phyloP scores from a whole-genome alignment of 768 basidiomycete species.

The Mycena olivaceomarginata region DNA sequence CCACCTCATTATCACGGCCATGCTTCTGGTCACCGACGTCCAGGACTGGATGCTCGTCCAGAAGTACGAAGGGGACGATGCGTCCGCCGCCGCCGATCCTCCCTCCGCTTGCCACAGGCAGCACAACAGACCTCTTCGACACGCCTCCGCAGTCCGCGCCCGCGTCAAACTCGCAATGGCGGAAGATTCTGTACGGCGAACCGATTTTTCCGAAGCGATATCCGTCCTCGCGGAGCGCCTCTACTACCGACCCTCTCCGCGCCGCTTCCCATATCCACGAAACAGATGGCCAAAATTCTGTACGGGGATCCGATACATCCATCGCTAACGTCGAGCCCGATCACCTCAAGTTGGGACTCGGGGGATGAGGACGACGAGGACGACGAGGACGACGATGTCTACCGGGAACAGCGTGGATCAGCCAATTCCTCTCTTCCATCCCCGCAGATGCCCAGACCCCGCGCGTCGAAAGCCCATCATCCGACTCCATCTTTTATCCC shows the following conservation, averaged over 20 bases:
- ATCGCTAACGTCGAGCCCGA: conserved; percentile 54
- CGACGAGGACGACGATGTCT: conserved; percentile 49
- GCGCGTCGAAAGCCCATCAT: conserved; percentile 65
- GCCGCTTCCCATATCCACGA: conserved; percentile 56
- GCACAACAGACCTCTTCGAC: conserved; percentile 33
- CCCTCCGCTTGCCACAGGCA: conserved; percentile 34
- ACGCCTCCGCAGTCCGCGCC: conserved; percentile 51
- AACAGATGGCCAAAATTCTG: conserved; percentile 64
- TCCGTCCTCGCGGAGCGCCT: conserved; percentile 36
- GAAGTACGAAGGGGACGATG: conserved; percentile 51
- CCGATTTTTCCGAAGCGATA: conserved; percentile 69
- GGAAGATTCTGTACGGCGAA: conserved; percentile 76
- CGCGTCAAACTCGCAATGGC: conserved; percentile 66
- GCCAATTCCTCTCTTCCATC: conserved; percentile 43
- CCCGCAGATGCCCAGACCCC: conserved; percentile 50
- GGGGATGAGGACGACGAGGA: conserved; percentile 56
- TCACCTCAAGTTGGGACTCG: conserved; percentile 51
- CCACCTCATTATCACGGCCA: conserved; percentile 80
- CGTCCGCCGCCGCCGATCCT: conserved; percentile 26
- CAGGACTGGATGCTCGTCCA: conserved; percentile 72
- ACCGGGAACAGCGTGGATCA: conserved; percentile 29
- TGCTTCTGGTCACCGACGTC: conserved; percentile 80
- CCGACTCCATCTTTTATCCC: conserved; percentile 69
- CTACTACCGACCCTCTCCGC: conserved; percentile 55
- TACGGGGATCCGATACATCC: conserved; percentile 65